Evolutionary conservation across 2,329 filamentous ascomycete genomes (phyloP), one percentile per base, ranked within the genome.

Genomic region (Penicillium digitatum): DNA sequence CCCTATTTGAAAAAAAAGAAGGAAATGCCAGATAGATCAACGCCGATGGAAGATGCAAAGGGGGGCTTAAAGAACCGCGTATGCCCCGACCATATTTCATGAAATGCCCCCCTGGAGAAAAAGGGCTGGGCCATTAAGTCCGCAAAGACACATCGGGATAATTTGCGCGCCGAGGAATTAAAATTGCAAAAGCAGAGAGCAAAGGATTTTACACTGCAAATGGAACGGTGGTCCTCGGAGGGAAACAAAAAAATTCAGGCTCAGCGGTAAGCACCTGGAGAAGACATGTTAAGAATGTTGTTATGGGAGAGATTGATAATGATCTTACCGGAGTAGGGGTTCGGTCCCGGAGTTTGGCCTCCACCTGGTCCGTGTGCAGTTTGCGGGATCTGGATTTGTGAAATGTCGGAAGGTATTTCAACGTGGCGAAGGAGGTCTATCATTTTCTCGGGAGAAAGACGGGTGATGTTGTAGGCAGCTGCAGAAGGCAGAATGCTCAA

Each of bases 401-500:
- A 65, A 32, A 74, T 69, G 27, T 69, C 71, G 5, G 84, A 82
- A 0, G 88, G 88, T 10, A 94, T 78, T 24, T 82, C 77, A 7
- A 87, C 84, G 51, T 84, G 81, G 31, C 85, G 82, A 22, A 99
- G 78, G 38, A 96, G 78, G 31, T 84, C 82, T 7, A 94, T 87
- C 75, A 96, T 79, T 55, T 82, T 85, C 32, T 84, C 78, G 0
- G 90, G 77, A 59, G 83, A 88, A 64, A 96, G 87, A 11, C 85
- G 82, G 37, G 84, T 82, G 20, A 84, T 82, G 50, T 86, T 84
- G 72, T 95, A 96, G 8, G 83, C 80, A 24, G 87, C 82, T 1
- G 88, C 82, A 0, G 84, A 79, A 0, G 91, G 91, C 12, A 95
- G 86, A 57, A 92, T 86, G 62, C 86, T 85, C 11, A 95, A 78